Evolutionary conservation across 164 flowering plant species (phyloP).

Genomic region (Berberis thunbergii): DNA sequence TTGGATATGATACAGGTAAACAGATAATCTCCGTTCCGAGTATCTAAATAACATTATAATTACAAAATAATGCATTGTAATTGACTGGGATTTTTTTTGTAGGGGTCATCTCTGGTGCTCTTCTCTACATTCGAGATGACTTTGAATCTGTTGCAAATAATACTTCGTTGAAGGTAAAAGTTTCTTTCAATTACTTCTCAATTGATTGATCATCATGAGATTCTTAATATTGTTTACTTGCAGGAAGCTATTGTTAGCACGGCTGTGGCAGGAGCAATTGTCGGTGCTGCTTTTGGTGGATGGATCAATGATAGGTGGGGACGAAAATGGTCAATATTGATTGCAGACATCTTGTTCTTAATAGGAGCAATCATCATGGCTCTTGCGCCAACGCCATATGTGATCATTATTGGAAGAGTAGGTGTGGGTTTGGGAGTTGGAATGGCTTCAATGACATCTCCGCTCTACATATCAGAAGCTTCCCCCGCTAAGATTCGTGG

Average conservation of each 20-base stretch:
- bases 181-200: too few relatives aligned
- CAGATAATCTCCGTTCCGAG: not conserved
- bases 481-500: conserved; percentile 88
- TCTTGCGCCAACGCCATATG: conserved; percentile 41
- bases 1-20: conserved; percentile 90
- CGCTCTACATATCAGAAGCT: conserved; percentile 82
- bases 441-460: conserved; percentile 90
- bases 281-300: conserved; percentile 93
- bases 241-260: conserved; percentile 90
- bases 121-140: conserved; percentile 81
- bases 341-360: conserved; percentile 70
- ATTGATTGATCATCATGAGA: not conserved
- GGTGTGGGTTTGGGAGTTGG: conserved; percentile 85
- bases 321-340: conserved; percentile 44
- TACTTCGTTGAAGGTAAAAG: conserved; percentile 51
- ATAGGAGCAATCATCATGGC: conserved; percentile 78
- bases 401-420: conserved; percentile 60
- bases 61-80: not conserved
- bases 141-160: conserved; percentile 44
- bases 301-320: conserved; percentile 65
- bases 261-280: conserved; percentile 89
- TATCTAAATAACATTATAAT: not conserved
- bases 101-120: conserved; percentile 95
- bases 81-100: not conserved
- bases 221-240: not conserved